phyloP scores from a whole-genome alignment of 305 asterid species.

The Fraxinus sp. region DNA sequence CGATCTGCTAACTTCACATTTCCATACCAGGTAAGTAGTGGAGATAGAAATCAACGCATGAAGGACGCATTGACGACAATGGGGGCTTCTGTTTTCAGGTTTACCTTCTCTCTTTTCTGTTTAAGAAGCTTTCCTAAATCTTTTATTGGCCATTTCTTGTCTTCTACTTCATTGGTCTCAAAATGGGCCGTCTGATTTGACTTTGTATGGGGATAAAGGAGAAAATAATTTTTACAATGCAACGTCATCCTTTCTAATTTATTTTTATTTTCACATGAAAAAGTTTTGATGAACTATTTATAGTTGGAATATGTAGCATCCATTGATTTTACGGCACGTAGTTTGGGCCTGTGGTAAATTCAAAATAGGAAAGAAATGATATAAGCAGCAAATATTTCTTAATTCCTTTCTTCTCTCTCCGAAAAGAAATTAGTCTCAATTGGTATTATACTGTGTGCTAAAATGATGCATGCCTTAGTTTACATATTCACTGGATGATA shows the following conservation, averaged over 20 bases:
- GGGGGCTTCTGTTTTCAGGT: conserved; percentile 99
- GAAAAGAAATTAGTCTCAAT: not conserved
- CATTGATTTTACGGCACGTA: not conserved
- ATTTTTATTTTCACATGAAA: not conserved
- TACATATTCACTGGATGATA: not conserved
- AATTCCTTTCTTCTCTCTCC: not conserved
- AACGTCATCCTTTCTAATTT: not conserved
- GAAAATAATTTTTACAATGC: not conserved
- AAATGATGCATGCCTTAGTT: not conserved
- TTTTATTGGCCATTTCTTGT: not conserved
- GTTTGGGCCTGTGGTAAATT: not conserved
- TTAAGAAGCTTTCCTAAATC: not conserved
- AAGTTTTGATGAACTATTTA: not conserved
- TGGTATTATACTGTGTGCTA: not conserved
- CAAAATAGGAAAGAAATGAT: not conserved
- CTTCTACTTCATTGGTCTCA: not conserved
- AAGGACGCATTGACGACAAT: conserved; percentile 81
- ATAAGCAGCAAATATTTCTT: not conserved
- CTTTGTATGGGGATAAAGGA: not conserved
- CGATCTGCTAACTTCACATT: not conserved
- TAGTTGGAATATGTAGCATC: not conserved
- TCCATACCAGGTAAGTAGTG: conserved; percentile 66
- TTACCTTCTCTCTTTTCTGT: not conserved
- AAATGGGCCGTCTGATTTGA: not conserved
- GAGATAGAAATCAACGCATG: conserved; percentile 93